phyloP scores from a whole-genome alignment of 495 filamentous ascomycete genomes.

The Neohortaea acidophila region DNA sequence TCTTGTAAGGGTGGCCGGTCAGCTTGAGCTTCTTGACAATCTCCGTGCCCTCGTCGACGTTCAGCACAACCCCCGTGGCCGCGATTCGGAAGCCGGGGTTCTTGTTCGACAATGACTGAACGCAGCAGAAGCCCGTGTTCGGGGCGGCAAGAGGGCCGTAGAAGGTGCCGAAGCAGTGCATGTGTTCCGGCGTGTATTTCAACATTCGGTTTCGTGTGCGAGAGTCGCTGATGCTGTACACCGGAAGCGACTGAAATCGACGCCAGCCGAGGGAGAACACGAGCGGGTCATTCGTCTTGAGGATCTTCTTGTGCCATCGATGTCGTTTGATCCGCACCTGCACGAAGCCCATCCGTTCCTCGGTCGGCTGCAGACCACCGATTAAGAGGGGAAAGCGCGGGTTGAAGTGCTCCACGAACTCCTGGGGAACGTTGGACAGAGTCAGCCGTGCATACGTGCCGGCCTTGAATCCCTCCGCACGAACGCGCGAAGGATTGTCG shows the following conservation, averaged over 20 bases:
- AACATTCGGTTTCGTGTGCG: conserved; percentile 91
- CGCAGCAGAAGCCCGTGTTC: conserved; percentile 86
- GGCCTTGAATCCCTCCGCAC: conserved; percentile 82
- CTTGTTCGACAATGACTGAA: conserved; percentile 78
- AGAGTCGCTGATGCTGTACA: conserved; percentile 89
- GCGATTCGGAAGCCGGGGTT: conserved; percentile 86
- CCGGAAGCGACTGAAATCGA: conserved; percentile 77
- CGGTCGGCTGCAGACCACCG: conserved; percentile 76
- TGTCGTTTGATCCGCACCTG: conserved; percentile 93
- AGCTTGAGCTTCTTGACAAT: conserved; percentile 99
- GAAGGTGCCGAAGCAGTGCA: conserved; percentile 94
- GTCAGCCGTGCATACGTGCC: conserved; percentile 87
- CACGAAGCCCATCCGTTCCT: conserved; percentile 88
- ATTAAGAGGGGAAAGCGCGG: conserved; percentile 74
- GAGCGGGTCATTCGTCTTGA: conserved; percentile 92
- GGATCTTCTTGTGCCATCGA: conserved; percentile 96
- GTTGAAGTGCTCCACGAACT: conserved; percentile 81
- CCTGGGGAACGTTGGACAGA: conserved; percentile 71
- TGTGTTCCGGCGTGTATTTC: conserved; percentile 94
- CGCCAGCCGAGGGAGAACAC: conserved; percentile 98
- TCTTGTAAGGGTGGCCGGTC: conserved; percentile 81
- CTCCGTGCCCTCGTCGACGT: conserved; percentile 82
- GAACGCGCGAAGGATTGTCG: conserved; percentile 60
- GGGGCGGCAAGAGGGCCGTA: conserved; percentile 89
- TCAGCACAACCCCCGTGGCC: conserved; percentile 81